Base-by-base conservation (phyloP, 2,329 filamentous ascomycete species). In the Elsinoe fawcettii region DNA sequence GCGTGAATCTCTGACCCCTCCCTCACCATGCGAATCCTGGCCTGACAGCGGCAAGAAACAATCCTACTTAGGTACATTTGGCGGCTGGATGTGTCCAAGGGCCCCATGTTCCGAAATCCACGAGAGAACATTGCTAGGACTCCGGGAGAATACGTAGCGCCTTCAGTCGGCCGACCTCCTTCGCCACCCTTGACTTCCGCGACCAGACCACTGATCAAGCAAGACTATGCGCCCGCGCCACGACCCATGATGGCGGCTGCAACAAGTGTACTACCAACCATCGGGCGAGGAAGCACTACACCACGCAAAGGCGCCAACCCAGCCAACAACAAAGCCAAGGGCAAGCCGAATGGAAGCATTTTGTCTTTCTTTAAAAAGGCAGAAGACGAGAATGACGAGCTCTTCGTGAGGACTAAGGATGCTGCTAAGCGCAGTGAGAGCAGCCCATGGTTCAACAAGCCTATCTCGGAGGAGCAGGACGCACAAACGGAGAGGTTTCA, bases 281-380 rank as follows among this genome's bases (percentile, higher is more conserved):
- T 67, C 32, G 65, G 65, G 2, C 59, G 66, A 51, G 63, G 61
- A 20, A 67, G 60, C 59, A 71, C 66, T 0, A 72, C 67, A 1
- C 64, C 66, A 3, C 70, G 69, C 58, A 69, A 66, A 54, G 22
- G 63, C 7, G 70, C 69, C 58, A 70, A 68, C 46, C 60, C 67
- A 14, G 57, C 66, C 5, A 69, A 70, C 11, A 64, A 60, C 56
- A 77, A 74, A 62, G 60, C 66, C n/a, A 72, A 70, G 56, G 65
- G 64, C 12, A 72, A 74, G 55, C 67, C 70, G 18, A 80, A 80
- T 62, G 72, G 73, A 47, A 80, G 76, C 60, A 80, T 80, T 59
- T 69, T 79, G 66, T 73, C 70, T 49, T 80, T 80, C 65, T 80
- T 80, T 70, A 77, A 77, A 64, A 80, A 79, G 66, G 67, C 74